phyloP scores from a whole-genome alignment of 106 monocot species.

The Dactylorhiza incarnata region DNA sequence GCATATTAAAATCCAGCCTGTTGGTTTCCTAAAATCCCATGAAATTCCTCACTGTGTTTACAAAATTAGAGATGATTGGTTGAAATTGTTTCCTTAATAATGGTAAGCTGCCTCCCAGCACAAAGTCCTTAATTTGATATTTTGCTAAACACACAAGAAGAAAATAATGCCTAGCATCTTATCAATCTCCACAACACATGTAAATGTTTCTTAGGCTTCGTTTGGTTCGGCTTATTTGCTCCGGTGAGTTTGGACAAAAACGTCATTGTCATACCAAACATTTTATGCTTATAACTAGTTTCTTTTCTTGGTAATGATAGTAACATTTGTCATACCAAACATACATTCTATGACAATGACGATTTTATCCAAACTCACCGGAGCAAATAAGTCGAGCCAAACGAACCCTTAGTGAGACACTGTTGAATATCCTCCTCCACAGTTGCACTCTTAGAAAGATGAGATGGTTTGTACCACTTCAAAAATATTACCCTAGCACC shows the following conservation, averaged over 20 bases:
- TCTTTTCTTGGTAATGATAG: no score
- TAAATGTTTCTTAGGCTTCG: not conserved
- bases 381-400: no score
- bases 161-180: not conserved
- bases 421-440: not conserved
- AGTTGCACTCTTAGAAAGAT: not conserved
- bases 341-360: no score
- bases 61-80: not conserved
- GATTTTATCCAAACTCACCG: no score
- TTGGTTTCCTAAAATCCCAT: not conserved
- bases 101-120: not conserved
- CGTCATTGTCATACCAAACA: no score
- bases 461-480: not conserved
- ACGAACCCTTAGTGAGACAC: conserved; percentile 61
- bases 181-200: not conserved
- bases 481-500: not conserved
- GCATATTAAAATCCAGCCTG: not conserved
- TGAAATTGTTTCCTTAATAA: not conserved
- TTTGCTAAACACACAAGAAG: not conserved
- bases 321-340: no score
- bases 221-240: no score
- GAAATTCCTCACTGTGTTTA: not conserved
- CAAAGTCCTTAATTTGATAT: not conserved
- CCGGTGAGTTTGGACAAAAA: no score
- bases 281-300: no score